These are phyloP conservation scores for Nicotiana sylvestris DNA, from an alignment of 257 asterid species.

Conservation along the genomic window DNA sequence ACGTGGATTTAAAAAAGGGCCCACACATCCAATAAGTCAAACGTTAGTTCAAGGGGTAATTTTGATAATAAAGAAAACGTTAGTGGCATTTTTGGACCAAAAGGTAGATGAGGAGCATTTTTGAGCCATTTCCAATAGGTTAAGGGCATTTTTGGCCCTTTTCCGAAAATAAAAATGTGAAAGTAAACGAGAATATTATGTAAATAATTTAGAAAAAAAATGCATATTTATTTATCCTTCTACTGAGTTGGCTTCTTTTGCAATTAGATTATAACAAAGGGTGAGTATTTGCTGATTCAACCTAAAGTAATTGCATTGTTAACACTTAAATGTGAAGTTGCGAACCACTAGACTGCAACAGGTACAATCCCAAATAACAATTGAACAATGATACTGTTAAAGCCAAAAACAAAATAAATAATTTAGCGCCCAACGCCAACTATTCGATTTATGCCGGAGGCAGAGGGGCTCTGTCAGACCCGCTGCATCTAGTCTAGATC, in stretches of 20 bases:
- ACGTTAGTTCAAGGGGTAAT: too few relatives aligned
- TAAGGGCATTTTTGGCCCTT: too few relatives aligned
- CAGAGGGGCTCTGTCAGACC: background rate
- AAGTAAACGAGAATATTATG: too few relatives aligned
- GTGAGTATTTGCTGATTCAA: background rate
- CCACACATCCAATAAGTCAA: too few relatives aligned
- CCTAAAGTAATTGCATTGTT: background rate
- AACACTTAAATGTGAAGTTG: background rate
- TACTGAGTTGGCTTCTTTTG: background rate
- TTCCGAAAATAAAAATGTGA: too few relatives aligned
- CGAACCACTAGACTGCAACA: background rate
- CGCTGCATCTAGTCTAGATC: background rate
- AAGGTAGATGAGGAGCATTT: too few relatives aligned
- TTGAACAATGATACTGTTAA: background rate
- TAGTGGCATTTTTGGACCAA: too few relatives aligned
- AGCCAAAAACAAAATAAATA: background rate
- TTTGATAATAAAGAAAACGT: too few relatives aligned
- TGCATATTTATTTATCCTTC: too few relatives aligned
- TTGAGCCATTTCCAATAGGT: too few relatives aligned
- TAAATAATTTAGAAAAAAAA: too few relatives aligned
- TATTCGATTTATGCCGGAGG: background rate
- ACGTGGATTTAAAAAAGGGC: too few relatives aligned
- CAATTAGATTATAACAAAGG: background rate
- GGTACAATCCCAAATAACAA: background rate
- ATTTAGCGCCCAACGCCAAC: background rate